Conservation (phyloP, 805 yeast species). For the Ogataea trehaloabstinens region DNA sequence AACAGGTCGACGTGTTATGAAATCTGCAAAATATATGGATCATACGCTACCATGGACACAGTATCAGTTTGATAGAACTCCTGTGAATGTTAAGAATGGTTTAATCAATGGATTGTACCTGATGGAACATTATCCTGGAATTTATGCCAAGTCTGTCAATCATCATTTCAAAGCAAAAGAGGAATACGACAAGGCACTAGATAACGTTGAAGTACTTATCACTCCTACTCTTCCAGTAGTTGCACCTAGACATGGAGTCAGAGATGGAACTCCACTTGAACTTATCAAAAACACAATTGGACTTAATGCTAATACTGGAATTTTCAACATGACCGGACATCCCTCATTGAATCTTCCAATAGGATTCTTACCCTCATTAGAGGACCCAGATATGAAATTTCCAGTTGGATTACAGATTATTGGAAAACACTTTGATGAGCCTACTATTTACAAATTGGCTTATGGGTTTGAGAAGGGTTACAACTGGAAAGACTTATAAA, state of each 20-base stretch:
- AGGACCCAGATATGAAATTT: slow-evolving; percentile 31
- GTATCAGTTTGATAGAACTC: slow-evolving; percentile 18
- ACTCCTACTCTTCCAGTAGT: slow-evolving; percentile 32
- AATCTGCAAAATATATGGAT: slow-evolving; percentile 18
- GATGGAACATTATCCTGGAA: slow-evolving; percentile 31
- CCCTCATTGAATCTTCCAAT: slow-evolving; percentile 37
- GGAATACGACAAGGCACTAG: slow-evolving; percentile 31
- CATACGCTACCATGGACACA: slow-evolving; percentile 19
- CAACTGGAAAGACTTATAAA: slow-evolving; percentile 24
- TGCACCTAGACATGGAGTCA: slow-evolving; percentile 28
- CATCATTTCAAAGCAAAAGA: slow-evolving; percentile 32
- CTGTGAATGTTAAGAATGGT: slow-evolving; percentile 22
- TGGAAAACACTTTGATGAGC: slow-evolving; percentile 34
- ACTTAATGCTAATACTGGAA: slow-evolving; percentile 35
- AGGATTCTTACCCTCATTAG: slow-evolving; percentile 31
- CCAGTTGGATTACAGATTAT: slow-evolving; percentile 38
- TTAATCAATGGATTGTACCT: slow-evolving; percentile 33
- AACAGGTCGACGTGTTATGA: slow-evolving; percentile 24
- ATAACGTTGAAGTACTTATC: slow-evolving; percentile 33
- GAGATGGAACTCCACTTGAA: slow-evolving; percentile 26
- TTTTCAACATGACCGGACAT: slow-evolving; percentile 37
- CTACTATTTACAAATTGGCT: slow-evolving; percentile 32
- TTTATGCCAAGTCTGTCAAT: slow-evolving; percentile 34
- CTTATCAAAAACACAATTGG: slow-evolving; percentile 32
- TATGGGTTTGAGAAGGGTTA: slow-evolving; percentile 35